phyloP scores from a whole-genome alignment of 108 stramenopile genomes.

The Aurantiochytrium sp. region DNA sequence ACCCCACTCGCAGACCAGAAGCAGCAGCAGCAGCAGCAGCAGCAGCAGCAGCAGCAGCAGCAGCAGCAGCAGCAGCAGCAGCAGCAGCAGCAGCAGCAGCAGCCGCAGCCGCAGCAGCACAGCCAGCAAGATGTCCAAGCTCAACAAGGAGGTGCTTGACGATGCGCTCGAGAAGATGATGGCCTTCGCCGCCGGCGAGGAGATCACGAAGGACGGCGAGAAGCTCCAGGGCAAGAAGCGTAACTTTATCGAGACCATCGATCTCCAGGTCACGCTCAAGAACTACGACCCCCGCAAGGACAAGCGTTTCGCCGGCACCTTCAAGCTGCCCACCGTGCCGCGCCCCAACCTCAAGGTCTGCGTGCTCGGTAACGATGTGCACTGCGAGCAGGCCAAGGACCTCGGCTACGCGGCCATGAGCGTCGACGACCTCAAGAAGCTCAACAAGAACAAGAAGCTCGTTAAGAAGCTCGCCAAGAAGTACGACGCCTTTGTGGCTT shows the following conservation, averaged over 20 bases:
- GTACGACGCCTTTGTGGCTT: conserved; percentile 98
- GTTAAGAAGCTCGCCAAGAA: conserved; percentile 99
- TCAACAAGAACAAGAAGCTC: conserved; percentile 99
- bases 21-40: not conserved
- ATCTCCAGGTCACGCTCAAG: conserved; percentile 95
- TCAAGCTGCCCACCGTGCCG: conserved; percentile 89
- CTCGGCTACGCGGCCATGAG: conserved; percentile 91
- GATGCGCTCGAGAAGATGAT: conserved; percentile 51
- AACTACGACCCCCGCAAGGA: conserved; percentile 99
- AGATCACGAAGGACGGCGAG: conserved; percentile 37
- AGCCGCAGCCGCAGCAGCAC: not conserved
- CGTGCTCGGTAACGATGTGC: conserved; percentile 95
- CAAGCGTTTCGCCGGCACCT: conserved; percentile 99
- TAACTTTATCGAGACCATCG: conserved; percentile 97
- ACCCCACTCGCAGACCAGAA: not conserved
- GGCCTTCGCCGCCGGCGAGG: conserved; percentile 53
- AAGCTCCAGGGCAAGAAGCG: conserved; percentile 92
- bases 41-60: not conserved
- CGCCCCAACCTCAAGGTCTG: conserved; percentile 95
- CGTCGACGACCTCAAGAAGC: conserved; percentile 98
- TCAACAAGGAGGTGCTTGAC: conserved; percentile 50
- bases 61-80: not conserved
- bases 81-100: not conserved
- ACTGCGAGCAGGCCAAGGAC: conserved; percentile 97
- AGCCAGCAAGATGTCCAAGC: conserved; percentile 49